Evolutionary conservation across 1,139 yeast genomes (phyloP).

Genomic region (Yamadazyma atlantica): DNA sequence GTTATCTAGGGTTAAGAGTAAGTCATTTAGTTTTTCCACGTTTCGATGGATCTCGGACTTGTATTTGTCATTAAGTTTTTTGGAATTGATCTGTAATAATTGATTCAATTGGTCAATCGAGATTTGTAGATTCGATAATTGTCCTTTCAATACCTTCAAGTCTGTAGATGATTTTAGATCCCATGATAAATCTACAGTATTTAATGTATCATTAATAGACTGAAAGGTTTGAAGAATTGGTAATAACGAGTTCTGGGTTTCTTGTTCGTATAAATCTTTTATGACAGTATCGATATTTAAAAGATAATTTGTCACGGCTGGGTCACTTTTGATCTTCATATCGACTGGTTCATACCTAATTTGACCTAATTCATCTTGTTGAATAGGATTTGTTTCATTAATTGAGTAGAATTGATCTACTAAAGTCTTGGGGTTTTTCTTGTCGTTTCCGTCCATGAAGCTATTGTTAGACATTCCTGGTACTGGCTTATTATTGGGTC

Average conservation of each 20-base stretch:
- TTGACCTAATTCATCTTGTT: constrained; percentile 8
- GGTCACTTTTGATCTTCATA: constrained; percentile 11
- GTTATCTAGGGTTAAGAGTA: constrained; percentile 24
- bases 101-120: constrained; percentile 12
- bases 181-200: constrained; percentile 2
- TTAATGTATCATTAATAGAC: constrained; percentile 12
- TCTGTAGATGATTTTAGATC: constrained; percentile 6
- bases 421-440: constrained; percentile 23
- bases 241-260: constrained; percentile 3
- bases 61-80: constrained; percentile 20
- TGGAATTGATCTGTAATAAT: constrained; percentile 5
- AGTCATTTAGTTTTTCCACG: constrained; percentile 28
- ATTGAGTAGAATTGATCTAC: constrained; percentile 41
- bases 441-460: not conserved
- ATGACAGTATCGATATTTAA: constrained; percentile 34
- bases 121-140: constrained; percentile 7
- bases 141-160: constrained; percentile 9
- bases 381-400: constrained; percentile 8
- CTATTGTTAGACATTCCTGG: not conserved
- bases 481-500: not conserved
- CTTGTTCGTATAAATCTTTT: constrained; percentile 16
- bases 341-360: constrained; percentile 11
- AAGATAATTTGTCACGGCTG: constrained; percentile 28
- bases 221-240: constrained; percentile 15
- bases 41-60: constrained; percentile 27